These are phyloP conservation scores for Candida schatavii DNA, from an alignment of 805 yeast species.

Conservation along the genomic window DNA sequence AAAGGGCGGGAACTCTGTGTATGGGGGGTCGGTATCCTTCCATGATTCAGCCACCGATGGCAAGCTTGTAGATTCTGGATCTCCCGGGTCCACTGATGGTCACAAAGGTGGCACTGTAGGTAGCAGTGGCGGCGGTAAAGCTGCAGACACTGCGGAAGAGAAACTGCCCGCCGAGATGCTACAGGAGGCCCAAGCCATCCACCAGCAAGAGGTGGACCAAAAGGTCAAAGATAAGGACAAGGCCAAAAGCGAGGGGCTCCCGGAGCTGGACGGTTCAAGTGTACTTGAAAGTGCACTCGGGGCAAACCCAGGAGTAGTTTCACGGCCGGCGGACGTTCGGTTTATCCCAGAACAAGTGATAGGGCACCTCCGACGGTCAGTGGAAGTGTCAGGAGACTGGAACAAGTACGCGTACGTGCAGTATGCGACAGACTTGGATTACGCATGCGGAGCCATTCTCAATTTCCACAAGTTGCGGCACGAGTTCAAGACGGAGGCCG, in stretches of 20 bases:
- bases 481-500: constrained; percentile 14
- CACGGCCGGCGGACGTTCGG: background rate
- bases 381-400: constrained; percentile 7
- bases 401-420: constrained; percentile 52
- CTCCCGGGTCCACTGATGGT: no score
- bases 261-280: background rate
- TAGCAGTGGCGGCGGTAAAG: background rate
- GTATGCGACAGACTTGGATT: constrained; percentile 53
- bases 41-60: background rate
- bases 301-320: background rate
- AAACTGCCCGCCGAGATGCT: background rate
- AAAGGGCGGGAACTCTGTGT: background rate
- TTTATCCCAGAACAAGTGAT: background rate
- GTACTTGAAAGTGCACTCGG: background rate
- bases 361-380: background rate
- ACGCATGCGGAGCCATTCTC: constrained; percentile 51
- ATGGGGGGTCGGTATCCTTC: background rate
- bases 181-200: background rate
- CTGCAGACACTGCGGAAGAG: background rate
- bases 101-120: background rate
- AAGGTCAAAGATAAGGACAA: background rate
- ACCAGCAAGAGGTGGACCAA: constrained; percentile 1
- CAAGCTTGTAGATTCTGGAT: background rate
- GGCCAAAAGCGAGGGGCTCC: background rate
- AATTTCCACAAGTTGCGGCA: constrained; percentile 35